Evolutionary conservation across 805 yeast species (phyloP).

Genomic region (Pichia manshurica): DNA sequence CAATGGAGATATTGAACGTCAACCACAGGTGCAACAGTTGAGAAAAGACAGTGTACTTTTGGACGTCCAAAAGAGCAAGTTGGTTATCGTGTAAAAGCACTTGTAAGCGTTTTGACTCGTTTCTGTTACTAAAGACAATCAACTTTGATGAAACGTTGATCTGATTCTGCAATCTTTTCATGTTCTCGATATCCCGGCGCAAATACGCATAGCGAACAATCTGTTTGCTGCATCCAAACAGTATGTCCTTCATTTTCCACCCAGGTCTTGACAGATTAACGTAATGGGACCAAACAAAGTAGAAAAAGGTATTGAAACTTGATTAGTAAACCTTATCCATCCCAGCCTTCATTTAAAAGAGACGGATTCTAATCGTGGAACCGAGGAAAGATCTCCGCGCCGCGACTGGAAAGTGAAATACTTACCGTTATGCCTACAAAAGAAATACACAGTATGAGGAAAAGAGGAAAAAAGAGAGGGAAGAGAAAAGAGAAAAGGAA

Average conservation of each 20-base stretch:
- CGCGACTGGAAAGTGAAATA: too few species aligned
- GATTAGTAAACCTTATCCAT: neutral
- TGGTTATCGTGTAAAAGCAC: neutral
- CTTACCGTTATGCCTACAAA: too few species aligned
- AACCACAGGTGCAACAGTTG: slow-evolving; percentile 9
- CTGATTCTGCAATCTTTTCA: slow-evolving; percentile 21
- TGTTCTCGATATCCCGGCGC: slow-evolving; percentile 49
- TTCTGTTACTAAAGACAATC: neutral
- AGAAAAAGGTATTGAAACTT: neutral
- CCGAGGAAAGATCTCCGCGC: too few species aligned
- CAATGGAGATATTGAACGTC: slow-evolving; percentile 6
- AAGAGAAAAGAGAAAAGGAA: too few species aligned
- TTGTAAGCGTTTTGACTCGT: slow-evolving; percentile 1
- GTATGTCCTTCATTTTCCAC: slow-evolving; percentile 13
- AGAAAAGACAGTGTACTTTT: neutral
- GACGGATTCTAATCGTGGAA: too few species aligned
- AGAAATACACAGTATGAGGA: too few species aligned
- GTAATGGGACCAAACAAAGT: neutral
- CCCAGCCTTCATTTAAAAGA: too few species aligned
- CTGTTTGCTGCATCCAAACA: slow-evolving; percentile 27
- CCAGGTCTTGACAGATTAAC: too few species aligned
- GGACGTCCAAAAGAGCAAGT: neutral
- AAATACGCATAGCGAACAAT: slow-evolving; percentile 62
- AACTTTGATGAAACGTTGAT: slow-evolving; percentile 1
- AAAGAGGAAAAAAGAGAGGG: too few species aligned